A percentile compares a stretch with the other conserved stretches of the same genome.
Conservation (phyloP, 1,284 basidiomycete species). For the Puccinia coronata region DNA sequence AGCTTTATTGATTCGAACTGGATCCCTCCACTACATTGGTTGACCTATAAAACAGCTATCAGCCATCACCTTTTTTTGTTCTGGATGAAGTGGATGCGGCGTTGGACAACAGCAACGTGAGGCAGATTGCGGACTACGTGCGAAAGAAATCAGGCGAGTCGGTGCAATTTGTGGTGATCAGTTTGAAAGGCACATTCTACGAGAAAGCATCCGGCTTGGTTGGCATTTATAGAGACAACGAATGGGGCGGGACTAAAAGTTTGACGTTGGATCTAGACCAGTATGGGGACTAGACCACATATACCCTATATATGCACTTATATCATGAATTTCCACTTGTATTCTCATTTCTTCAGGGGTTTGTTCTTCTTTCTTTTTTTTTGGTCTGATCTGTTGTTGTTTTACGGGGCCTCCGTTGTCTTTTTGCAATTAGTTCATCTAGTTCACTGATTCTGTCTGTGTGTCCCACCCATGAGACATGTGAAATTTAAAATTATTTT, state of each 20-base stretch:
- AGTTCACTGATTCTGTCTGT: no score
- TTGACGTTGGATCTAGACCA: slow-evolving; percentile 77
- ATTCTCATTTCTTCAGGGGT: no score
- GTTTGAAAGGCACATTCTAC: slow-evolving; percentile 65
- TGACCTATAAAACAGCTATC: slow-evolving; percentile 63
- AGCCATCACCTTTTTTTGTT: slow-evolving; percentile 97
- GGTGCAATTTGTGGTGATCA: slow-evolving; percentile 59
- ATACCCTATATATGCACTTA: neutral
- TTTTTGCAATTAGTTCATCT: neutral
- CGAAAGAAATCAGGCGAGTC: slow-evolving; percentile 58
- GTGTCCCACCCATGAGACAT: no score
- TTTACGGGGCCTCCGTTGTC: neutral
- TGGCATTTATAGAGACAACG: slow-evolving; percentile 90
- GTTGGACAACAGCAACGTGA: slow-evolving; percentile 91
- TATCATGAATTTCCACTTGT: neutral
- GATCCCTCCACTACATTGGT: neutral
- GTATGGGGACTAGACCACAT: slow-evolving; percentile 52
- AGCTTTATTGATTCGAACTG: neutral
- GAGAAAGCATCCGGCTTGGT: slow-evolving; percentile 87
- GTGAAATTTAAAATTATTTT: no score
- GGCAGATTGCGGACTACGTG: slow-evolving; percentile 88
- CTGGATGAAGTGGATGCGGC: slow-evolving; percentile 98
- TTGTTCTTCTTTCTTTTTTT: neutral
- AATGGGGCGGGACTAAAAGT: slow-evolving; percentile 82
- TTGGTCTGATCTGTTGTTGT: neutral